Base-by-base conservation (phyloP, 805 yeast genomes). In the Debaryomyces prosopidis region DNA sequence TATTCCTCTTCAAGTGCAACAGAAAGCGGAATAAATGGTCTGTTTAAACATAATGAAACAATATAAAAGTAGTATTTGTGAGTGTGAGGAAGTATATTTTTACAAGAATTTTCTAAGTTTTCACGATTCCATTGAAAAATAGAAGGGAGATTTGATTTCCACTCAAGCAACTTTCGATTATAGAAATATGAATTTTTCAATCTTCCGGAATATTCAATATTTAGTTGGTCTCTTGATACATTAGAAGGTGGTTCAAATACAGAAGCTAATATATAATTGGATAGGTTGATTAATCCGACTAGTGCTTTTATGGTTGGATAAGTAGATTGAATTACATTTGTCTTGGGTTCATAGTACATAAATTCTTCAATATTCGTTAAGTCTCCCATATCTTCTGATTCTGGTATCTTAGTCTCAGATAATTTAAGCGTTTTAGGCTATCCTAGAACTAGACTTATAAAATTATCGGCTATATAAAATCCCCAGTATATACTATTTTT, bases 401-500 rank as follows among this genome's bases (percentile, higher is more conserved):
- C 43, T 18, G 51, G 51, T n/a, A 48, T 43, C 1, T 44, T 48
- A 6, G 43, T 45, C 26, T 48, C 45, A n/a, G 34, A 26, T 15
- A 48, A 39, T 20, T 48, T 43, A 8, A 48, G 34, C 8, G 47
- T 44, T 5, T 43, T n/a, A 9, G 46, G 41, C 34, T 49, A 39
- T 40, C 51, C 51, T 44, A 45, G 38, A 8, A 44, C 44, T 11
- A 48, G 33, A 37, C 49, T 36, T 27, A 48, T 45, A 17, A 50
- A 44, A 34, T 45, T 40, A 39, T 50, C 54, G 3, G 39, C 50
- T 26, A 50, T 42, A 26, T 43, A 50, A 5, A 45, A 48, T 1
- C 52, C 54, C 52, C 54, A 48, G 31, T 50, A 50, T 9, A 50
- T 43, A 34, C 51, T 39, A 18, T 47, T 42, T 38, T 47, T 43